Evolutionary conservation across 768 basidiomycete genomes (phyloP).

Genomic region (Mycena galericulata): DNA sequence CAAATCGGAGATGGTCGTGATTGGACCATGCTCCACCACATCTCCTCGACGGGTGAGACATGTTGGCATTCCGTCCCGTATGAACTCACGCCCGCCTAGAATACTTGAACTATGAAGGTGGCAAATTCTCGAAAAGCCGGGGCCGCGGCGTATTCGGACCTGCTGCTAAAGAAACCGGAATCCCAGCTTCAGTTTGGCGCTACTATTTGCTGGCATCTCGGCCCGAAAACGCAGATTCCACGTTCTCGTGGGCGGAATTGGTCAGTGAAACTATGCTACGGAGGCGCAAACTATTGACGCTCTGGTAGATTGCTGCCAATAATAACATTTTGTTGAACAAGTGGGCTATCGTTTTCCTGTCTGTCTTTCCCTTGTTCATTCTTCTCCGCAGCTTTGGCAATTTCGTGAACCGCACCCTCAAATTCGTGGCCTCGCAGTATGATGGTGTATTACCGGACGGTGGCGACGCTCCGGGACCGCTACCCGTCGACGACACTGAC

Average conservation of each 20-base stretch:
- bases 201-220: slow-evolving; percentile 94
- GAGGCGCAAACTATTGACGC: not conserved
- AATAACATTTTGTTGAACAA: slow-evolving; percentile 96
- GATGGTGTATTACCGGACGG: slow-evolving; percentile 85
- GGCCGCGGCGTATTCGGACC: slow-evolving; percentile 98
- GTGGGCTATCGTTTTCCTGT: slow-evolving; percentile 52
- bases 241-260: slow-evolving; percentile 97
- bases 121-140: slow-evolving; percentile 98
- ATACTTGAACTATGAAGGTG: slow-evolving; percentile 97
- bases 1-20: slow-evolving; percentile 88
- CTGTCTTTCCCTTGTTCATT: slow-evolving; percentile 2
- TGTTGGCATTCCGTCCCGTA: not conserved
- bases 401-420: slow-evolving; percentile 94
- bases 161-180: slow-evolving; percentile 92
- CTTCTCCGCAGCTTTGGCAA: slow-evolving; percentile 82
- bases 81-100: slow-evolving; percentile 59
- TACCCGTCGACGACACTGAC: slow-evolving; percentile 78
- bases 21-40: slow-evolving; percentile 95
- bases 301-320: slow-evolving; percentile 82
- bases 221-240: slow-evolving; percentile 94
- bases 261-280: slow-evolving; percentile 56
- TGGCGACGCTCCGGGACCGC: slow-evolving; percentile 73
- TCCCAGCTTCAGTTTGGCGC: slow-evolving; percentile 95
- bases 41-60: slow-evolving; percentile 90
- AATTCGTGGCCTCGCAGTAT: slow-evolving; percentile 92